These are phyloP conservation scores for Monoraphidium neglectum DNA, from an alignment of 139 green algal genomes.

Conservation along the genomic window DNA sequence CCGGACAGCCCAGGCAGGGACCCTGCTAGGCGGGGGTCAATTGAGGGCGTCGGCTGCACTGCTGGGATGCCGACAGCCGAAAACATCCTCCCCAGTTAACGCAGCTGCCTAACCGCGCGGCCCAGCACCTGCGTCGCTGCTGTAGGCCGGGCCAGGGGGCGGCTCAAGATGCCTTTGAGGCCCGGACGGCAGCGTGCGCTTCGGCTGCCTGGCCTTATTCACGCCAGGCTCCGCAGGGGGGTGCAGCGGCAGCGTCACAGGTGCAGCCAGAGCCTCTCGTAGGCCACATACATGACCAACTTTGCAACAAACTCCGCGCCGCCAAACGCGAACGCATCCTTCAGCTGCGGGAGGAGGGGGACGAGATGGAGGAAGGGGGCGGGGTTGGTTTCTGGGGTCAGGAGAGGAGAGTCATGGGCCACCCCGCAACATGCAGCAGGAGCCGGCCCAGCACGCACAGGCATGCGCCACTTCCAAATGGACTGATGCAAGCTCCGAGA, in stretches of 20 bases:
- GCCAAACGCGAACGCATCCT: constrained; percentile 28
- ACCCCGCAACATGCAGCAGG: background rate
- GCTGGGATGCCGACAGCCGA: no score
- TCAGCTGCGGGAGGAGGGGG: background rate
- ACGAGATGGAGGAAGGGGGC: background rate
- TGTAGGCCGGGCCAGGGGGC: no score
- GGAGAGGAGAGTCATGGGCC: no score
- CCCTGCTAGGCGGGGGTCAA: no score
- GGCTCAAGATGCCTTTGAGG: no score
- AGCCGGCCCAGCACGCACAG: background rate
- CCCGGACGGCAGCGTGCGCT: no score
- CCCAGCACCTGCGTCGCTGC: no score
- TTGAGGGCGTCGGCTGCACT: no score
- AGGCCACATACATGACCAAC: constrained; percentile 18
- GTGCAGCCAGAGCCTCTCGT: constrained; percentile 25
- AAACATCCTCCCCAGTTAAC: no score
- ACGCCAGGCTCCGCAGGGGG: background rate
- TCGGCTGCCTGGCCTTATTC: background rate
- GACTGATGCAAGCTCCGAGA: background rate
- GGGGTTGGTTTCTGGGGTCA: background rate
- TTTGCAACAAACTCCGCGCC: constrained; percentile 21
- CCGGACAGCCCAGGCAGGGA: no score
- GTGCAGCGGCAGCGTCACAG: background rate
- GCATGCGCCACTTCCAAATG: background rate
- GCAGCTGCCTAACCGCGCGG: no score